Base-by-base conservation (phyloP, 768 basidiomycete species). In the Termitomyces sp. region DNA sequence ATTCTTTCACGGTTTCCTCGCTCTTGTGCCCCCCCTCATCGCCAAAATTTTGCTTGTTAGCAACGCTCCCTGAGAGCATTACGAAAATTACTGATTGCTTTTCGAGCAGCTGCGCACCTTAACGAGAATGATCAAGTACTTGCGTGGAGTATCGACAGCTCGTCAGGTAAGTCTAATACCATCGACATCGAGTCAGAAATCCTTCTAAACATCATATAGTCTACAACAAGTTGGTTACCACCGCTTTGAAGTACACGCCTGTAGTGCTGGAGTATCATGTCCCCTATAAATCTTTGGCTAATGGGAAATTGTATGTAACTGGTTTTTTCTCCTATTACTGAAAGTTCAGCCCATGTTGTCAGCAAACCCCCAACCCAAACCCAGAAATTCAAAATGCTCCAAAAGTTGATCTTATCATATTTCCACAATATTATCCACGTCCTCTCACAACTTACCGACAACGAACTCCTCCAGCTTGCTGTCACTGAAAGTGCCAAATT, bases 141-240 rank as follows among this genome's bases (percentile, higher is more conserved):
- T n/a, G 86, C 85, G 7, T 98, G 92, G 88, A 83, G 81, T 51
- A 94, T 98, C 53, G 89, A 96, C 64, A 90, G 77, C 68, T 79
- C 94, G 0, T 75, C 82, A 52, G 87, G 92, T 92, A 63, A 56
- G 80, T 57, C 56, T 49, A 53, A 39, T 49, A 24, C 29, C 12
- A 22, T 44, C 42, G 20, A 52, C 28, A n/a, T 22, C 5, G 13
- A 16, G 16, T 41, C 20, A 6, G 33, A 20, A 54, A 58, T 55
- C 65, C 34, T 64, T 54, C 53, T 37, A 46, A 24, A 46, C 31
- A 18, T 54, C 36, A 39, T 9, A 45, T 56, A 96, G 94, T 98
- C n/a, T 98, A 95, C 75, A 88, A 88, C 76, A 97, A 98, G 74
- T 80, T 98, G 22, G 78, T 99, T 45, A 83, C 83, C 12, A 96